These are phyloP conservation scores for Gyromitra esculenta DNA, from an alignment of 2,329 filamentous ascomycete genomes.

Conservation along the genomic window DNA sequence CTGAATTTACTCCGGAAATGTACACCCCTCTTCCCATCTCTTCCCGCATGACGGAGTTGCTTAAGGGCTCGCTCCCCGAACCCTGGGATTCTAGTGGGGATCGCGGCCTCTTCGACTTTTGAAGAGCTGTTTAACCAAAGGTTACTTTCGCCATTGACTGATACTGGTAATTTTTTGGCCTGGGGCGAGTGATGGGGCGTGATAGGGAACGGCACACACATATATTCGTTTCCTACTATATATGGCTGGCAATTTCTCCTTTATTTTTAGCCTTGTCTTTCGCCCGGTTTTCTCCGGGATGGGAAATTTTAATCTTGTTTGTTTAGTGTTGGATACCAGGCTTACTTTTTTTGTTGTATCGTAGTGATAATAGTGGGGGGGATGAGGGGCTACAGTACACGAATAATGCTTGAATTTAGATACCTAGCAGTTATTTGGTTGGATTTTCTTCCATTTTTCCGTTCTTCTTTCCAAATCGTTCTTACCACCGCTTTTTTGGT, in stretches of 20 bases:
- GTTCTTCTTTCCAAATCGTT: not conserved
- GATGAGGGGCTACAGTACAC: not conserved
- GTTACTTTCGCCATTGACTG: not conserved
- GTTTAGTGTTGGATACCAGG: not conserved
- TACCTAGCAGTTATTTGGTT: not conserved
- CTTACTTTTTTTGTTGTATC: not conserved
- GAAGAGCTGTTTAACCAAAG: not conserved
- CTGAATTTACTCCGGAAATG: slow-evolving; percentile 19
- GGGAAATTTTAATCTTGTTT: not conserved
- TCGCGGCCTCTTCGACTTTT: not conserved
- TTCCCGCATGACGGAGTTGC: slow-evolving; percentile 26
- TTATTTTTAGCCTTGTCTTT: not conserved
- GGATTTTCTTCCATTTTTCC: not conserved
- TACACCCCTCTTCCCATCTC: slow-evolving; percentile 30
- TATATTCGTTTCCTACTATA: not conserved
- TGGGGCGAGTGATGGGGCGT: not conserved
- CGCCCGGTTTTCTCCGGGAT: too few species aligned
- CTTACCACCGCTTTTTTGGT: not conserved
- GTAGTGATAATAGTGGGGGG: not conserved
- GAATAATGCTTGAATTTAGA: not conserved
- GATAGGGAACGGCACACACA: not conserved
- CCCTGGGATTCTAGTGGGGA: slow-evolving; percentile 15
- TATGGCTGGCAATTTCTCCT: not conserved
- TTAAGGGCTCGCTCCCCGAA: slow-evolving; percentile 30
- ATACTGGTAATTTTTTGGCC: slow-evolving; percentile 3